Evolutionary conservation across 2,329 filamentous ascomycete genomes (phyloP), one percentile per base, ranked within the genome.

Genomic region (Neurospora crassa): DNA sequence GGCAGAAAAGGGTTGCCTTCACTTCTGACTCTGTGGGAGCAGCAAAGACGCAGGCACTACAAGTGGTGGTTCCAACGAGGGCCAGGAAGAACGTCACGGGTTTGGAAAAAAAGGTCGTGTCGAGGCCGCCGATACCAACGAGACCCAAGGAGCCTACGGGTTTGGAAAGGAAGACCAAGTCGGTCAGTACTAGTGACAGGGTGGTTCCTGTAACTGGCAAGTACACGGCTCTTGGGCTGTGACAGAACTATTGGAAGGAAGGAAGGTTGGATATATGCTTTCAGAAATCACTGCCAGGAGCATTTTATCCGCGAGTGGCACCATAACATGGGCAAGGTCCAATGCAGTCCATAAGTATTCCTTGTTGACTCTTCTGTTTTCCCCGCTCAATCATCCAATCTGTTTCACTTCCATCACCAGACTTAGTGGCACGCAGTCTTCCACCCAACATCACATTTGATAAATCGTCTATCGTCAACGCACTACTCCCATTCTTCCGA

Each of bases 181-280:
- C 71, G 4, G 68, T 71, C 69, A 74, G 73, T 29, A n/a, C n/a
- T n/a, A 75, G 14, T 29, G 53, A 63, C 16, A 63, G 74, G 67
- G 59, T 73, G 40, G 71, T 74, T 14, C 69, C 73, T 20, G 70
- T 74, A 47, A 74, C 75, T 59, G 76, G 76, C 20, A 76, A 78
- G 53, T 81, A 80, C 67, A 76, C 78, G 72, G 78, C 79, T 37
- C 73, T 80, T 70, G 80, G 79, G 7, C 72, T 81, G 67, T 81
- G 73, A 79, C 18, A 5, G 4, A 24, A 29, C 34, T 0, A 34
- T 34, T 1, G 24, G 24, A 34, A 34, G 7, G 6, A 18, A 18
- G 24, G 4, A 63, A 18, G 24, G 45, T 53, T 20, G 20, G 20
- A 29, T 53, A 3, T 29, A 53, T 24, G 7, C 11, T 53, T 53